Percentiles rank a stretch among this genome's conserved stretches.
Conservation (phyloP, 2,329 filamentous ascomycete species). For the Pseudogymnoascus verrucosus region DNA sequence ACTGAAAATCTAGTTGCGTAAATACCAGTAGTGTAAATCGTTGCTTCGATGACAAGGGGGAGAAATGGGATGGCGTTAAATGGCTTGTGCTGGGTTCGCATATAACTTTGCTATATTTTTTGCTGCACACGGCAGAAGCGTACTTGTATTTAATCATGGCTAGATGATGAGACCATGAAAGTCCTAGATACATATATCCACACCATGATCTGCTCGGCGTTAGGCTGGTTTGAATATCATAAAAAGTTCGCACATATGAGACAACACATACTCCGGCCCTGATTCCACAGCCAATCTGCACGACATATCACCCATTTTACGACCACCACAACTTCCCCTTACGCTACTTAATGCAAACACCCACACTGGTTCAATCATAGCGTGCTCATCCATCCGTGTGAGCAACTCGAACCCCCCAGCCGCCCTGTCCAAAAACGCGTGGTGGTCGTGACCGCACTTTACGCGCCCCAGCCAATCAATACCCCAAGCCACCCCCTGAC, state of each 20-base stretch:
- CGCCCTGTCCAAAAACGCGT: background rate
- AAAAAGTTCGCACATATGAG: background rate
- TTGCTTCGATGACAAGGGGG: background rate
- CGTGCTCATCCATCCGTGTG: background rate
- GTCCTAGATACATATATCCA: background rate
- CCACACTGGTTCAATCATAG: background rate
- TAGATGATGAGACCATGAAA: conserved; percentile 1
- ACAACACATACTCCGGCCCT: background rate
- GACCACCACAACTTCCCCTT: background rate
- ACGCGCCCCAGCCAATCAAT: background rate
- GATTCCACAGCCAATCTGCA: background rate
- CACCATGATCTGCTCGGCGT: background rate
- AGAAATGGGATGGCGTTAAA: background rate
- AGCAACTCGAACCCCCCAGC: background rate
- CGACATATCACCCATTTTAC: background rate
- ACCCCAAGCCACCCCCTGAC: background rate
- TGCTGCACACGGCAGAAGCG: background rate
- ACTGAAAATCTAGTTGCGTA: conserved; percentile 8
- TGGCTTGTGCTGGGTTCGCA: background rate
- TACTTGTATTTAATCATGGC: conserved; percentile 4
- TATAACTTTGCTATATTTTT: background rate
- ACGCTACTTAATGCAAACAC: background rate
- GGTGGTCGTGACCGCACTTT: conserved; percentile 9
- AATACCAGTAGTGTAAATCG: conserved; percentile 9
- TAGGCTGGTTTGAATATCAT: background rate